Evolutionary conservation across 2,329 filamentous ascomycete genomes (phyloP), one percentile per base, ranked within the genome.

Genomic region (Trichoderma endophyticum): DNA sequence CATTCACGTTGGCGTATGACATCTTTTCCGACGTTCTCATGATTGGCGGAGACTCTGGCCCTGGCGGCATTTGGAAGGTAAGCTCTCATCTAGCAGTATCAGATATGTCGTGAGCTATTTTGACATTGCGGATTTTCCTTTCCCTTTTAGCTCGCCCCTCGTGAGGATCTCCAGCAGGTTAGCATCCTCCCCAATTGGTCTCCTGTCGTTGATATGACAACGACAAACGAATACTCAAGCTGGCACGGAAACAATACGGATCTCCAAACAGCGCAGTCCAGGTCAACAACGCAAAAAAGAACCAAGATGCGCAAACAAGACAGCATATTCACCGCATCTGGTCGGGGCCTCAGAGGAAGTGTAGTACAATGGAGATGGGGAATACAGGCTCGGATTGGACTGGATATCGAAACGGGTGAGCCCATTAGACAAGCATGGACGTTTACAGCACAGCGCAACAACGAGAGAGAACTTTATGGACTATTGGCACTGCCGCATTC

Each of bases 1-100:
- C 94, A 3, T 97, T 98, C 79, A 92, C 94, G 66, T 92, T 90
- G 68, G 85, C 93, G n/a, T 89, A 88, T 62, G 88, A 89, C 74
- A 83, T 86, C 43, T 89, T 88, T 72, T 90, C 90, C 3, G 95
- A 97, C 79, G 86, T 97, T n/a, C 83, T 97, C 61, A 87, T 97
- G 43, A 89, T 92, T 62, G 92, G 92, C 5, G 94, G 95, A 0
- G 91, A 93, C 75, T 92, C 91, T 68, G 92, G 94, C 9, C 88
- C 91, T 73, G 95, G 95, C 7, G 90, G 91, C 1, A 86, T 96
- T 6, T 95, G 92, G 84, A 89, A 90, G 81, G 90, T 93, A 80
- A 83, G 86, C 30, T 63, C 24, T 28, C 8, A 6, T 34, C 32
- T 6, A 21, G 18, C 6, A n/a, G 26, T 12, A 30, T 9, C 6